Evolutionary conservation across 768 basidiomycete genomes (phyloP).

Genomic region (Mycena olivaceomarginata): DNA sequence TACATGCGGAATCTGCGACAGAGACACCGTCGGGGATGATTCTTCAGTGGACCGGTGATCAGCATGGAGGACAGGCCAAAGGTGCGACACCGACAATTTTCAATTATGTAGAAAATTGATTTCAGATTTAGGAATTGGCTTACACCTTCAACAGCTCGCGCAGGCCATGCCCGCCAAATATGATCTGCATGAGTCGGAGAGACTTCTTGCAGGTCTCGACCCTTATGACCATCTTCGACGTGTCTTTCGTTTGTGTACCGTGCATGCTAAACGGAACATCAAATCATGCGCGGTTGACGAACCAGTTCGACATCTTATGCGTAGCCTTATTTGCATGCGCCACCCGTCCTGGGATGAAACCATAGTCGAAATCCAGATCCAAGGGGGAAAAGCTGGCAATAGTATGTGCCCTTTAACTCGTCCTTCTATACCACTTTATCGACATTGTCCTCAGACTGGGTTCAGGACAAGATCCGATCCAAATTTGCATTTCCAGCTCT

Average conservation of each 20-base stretch:
- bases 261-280: neutral
- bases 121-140: neutral
- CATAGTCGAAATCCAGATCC: neutral
- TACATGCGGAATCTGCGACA: neutral
- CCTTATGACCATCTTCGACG: neutral
- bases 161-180: neutral
- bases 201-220: too few relatives aligned
- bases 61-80: constrained; percentile 39
- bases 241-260: neutral
- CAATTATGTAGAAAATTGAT: too few relatives aligned
- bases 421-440: too few relatives aligned
- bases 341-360: neutral
- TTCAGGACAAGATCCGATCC: too few relatives aligned
- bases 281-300: neutral
- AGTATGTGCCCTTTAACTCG: too few relatives aligned
- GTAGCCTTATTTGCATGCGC: neutral
- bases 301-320: neutral
- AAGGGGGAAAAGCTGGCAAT: too few relatives aligned
- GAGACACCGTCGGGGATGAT: constrained; percentile 21
- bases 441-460: too few relatives aligned
- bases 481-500: too few relatives aligned
- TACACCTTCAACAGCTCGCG: neutral
- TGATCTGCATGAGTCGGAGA: neutral
- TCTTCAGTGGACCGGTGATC: constrained; percentile 19
- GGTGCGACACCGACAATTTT: neutral